Evolutionary conservation across 306 rosid species (phyloP).

Genomic region (Prunus fruticosa): DNA sequence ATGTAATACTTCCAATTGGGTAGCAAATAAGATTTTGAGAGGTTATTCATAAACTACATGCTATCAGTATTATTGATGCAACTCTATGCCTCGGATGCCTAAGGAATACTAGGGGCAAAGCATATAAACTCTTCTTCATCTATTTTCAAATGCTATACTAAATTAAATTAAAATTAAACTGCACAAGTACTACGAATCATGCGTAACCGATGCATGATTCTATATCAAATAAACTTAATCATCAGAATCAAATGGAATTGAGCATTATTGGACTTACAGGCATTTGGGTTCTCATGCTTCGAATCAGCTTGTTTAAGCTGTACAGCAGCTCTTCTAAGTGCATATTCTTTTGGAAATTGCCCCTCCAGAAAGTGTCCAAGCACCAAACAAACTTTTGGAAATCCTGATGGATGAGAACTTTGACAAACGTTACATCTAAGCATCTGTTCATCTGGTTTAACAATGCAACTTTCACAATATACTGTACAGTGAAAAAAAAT

Average conservation of each 20-base stretch:
- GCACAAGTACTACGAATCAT: background rate
- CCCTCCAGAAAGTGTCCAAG: conserved; percentile 58
- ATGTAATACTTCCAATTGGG: background rate
- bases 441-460: conserved; percentile 37
- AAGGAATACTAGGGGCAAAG: background rate
- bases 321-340: conserved; percentile 39
- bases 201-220: background rate
- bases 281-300: conserved; percentile 27
- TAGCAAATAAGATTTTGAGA: background rate
- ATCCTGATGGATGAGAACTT: conserved; percentile 61
- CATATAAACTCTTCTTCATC: background rate
- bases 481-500: conserved; percentile 36
- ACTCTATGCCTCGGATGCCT: background rate
- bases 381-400: conserved; percentile 72
- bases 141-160: background rate
- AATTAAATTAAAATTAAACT: background rate
- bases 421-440: conserved; percentile 71
- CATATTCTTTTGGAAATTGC: conserved; percentile 64
- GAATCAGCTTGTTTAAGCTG: conserved; percentile 37
- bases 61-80: background rate
- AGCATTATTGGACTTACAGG: conserved; percentile 40
- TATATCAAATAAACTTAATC: background rate
- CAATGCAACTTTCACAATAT: conserved; percentile 64
- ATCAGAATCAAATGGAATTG: conserved; percentile 10
- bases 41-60: background rate